Evolutionary conservation across 306 rosid genomes (phyloP).

Genomic region (Luffa aegyptiaca): DNA sequence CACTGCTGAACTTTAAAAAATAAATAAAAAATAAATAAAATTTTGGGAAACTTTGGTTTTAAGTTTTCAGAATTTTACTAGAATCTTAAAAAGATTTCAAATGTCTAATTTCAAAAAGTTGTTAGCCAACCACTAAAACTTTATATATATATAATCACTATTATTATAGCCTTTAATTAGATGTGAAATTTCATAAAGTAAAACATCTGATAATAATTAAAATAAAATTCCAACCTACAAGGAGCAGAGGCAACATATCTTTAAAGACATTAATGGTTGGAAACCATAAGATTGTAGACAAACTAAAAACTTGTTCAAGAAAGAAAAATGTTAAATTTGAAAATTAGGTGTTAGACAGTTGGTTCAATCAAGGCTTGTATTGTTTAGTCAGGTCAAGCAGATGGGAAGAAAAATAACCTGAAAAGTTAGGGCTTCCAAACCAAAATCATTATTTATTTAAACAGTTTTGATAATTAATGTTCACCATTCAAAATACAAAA

Average conservation of each 20-base stretch:
- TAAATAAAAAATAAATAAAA: too few species aligned
- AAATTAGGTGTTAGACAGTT: neutral
- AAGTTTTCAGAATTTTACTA: neutral
- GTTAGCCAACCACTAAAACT: neutral
- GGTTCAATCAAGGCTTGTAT: neutral
- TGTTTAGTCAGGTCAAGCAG: neutral
- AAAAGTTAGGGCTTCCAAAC: neutral
- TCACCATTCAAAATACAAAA: slow-evolving; percentile 2
- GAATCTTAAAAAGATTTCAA: neutral
- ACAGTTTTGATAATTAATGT: neutral
- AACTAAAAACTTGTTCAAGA: neutral
- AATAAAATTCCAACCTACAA: neutral
- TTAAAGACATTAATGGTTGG: neutral
- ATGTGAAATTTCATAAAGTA: neutral
- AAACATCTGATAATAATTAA: neutral
- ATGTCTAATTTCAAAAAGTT: neutral
- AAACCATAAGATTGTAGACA: neutral
- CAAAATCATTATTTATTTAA: neutral
- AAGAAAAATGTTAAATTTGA: neutral
- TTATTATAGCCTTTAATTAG: neutral
- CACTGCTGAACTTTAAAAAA: too few species aligned
- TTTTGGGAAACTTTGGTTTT: neutral
- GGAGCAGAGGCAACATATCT: neutral
- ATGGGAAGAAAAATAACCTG: neutral
- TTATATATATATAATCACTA: neutral